Evolutionary conservation across 352 stramenopile species (phyloP), one percentile per base, ranked within the genome.

Genomic region (Pythium phragmiticola): DNA sequence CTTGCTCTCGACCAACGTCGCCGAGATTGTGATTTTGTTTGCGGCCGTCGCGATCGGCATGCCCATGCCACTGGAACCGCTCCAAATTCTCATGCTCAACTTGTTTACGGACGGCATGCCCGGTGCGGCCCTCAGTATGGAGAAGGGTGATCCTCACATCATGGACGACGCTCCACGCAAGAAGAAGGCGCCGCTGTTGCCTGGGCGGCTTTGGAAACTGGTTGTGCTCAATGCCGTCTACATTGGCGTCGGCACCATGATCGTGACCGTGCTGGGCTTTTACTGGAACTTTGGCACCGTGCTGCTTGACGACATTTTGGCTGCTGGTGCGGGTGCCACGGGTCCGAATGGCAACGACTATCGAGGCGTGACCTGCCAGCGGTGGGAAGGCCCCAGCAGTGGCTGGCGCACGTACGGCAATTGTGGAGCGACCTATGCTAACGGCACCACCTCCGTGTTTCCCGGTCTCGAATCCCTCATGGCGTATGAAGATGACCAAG

Each of bases 41-140:
- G 53, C 78, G 36, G 82, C 74, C 0, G 82, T 90, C 21, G 78
- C 82, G 34, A 72, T 75, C 28, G 84, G 80, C 0, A 74, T 88
- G 28, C 82, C 82, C 14, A 70, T 90, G 45, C 96, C 96, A 12
- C 68, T 99, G 11, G 98, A 97, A 64, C 90, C 96, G 26, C 87
- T 99, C 17, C 97, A 99, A 82, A 98, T 99, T 76, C 72, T 99
- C 26, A 98, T 98, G 75, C 84, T 99, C n/a, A 99, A 99, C 70
- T 74, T 99, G n/a, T 98, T 99, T 66, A 99, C 98, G 68, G 97
- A 99, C 37, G 84, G 84, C 9, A 90, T 90, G 80, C 84, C 84
- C 33, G 84, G 82, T 1, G 80, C 88, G 0, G 77, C 83, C 14
- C 45, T 92, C 33, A 92, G 83, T 60, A 78, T 92, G 47, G 83